A percentile compares a stretch with the other conserved stretches of the same genome.
Conservation (phyloP, 345 rosid genomes). For the Ceriops tagal region DNA sequence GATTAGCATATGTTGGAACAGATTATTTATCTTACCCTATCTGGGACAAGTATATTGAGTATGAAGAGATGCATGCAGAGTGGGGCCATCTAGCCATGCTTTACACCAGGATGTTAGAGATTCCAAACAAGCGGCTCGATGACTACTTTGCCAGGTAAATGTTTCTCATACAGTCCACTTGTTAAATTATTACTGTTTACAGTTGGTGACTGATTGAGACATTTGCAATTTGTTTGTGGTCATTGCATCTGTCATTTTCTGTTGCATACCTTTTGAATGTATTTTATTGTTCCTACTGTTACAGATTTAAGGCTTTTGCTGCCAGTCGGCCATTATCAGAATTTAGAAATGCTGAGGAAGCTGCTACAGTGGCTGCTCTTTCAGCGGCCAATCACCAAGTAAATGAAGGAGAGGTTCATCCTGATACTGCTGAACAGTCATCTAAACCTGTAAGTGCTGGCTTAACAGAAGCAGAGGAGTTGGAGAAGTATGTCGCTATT, state of each 20-base stretch:
- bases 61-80: slow-evolving; percentile 82
- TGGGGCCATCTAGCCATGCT: slow-evolving; percentile 77
- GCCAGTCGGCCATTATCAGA: slow-evolving; percentile 77
- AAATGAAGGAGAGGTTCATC: slow-evolving; percentile 54
- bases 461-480: slow-evolving; percentile 79
- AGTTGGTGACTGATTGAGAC: no score
- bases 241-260: background rate
- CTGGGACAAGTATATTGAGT: slow-evolving; percentile 96
- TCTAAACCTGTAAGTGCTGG: slow-evolving; percentile 62
- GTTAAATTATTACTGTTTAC: background rate
- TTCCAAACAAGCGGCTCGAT: slow-evolving; percentile 83
- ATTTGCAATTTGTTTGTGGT: background rate
- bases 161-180: background rate
- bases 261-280: background rate
- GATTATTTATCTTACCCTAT: slow-evolving; percentile 75
- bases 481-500: slow-evolving; percentile 75
- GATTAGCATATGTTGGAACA: slow-evolving; percentile 81
- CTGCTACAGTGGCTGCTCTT: slow-evolving; percentile 28
- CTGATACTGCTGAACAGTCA: slow-evolving; percentile 52
- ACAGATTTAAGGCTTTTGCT: slow-evolving; percentile 82
- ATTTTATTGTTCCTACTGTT: slow-evolving; percentile 5
- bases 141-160: slow-evolving; percentile 64
- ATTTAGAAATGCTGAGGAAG: slow-evolving; percentile 70
- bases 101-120: slow-evolving; percentile 78
- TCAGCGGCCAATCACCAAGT: slow-evolving; percentile 43